These are phyloP conservation scores for Neurospora sp. DNA, from an alignment of 2,329 filamentous ascomycete genomes.

Conservation along the genomic window DNA sequence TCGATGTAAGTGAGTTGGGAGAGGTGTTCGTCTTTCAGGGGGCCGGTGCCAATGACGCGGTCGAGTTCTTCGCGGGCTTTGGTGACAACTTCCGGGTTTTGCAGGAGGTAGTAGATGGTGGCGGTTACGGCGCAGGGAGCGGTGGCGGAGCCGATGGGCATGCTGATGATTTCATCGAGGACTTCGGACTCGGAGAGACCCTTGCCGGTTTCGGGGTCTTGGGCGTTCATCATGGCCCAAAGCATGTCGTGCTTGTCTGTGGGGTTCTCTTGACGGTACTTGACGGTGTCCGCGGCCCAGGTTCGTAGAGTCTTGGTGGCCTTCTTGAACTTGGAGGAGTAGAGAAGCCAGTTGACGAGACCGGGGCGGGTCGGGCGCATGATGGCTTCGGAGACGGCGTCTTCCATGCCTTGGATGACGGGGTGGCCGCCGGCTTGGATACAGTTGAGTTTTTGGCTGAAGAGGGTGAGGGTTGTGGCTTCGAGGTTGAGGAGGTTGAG, in stretches of 20 bases:
- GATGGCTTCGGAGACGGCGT: constrained; percentile 45
- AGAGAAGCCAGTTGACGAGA: constrained; percentile 42
- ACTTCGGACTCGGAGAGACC: constrained; percentile 49
- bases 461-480: constrained; percentile 39
- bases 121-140: constrained; percentile 35
- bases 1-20: constrained; percentile 42
- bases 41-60: constrained; percentile 34
- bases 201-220: constrained; percentile 52
- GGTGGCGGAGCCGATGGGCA: constrained; percentile 50
- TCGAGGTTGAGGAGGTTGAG: constrained; percentile 46
- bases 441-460: constrained; percentile 38
- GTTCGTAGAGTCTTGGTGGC: constrained; percentile 44
- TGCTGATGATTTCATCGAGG: constrained; percentile 59
- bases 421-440: constrained; percentile 36
- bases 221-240: constrained; percentile 46
- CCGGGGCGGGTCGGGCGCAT: constrained; percentile 42
- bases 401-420: constrained; percentile 44
- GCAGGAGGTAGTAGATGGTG: constrained; percentile 40
- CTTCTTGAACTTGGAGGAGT: constrained; percentile 42
- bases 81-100: constrained; percentile 38
- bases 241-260: constrained; percentile 51
- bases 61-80: constrained; percentile 46
- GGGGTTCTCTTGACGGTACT: constrained; percentile 43
- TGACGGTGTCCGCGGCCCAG: constrained; percentile 47
- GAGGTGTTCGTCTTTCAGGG: constrained; percentile 38